Evolutionary conservation across 225 moss, liverwort and hornwort genomes (phyloP).

Genomic region (Sphagnum contortum): DNA sequence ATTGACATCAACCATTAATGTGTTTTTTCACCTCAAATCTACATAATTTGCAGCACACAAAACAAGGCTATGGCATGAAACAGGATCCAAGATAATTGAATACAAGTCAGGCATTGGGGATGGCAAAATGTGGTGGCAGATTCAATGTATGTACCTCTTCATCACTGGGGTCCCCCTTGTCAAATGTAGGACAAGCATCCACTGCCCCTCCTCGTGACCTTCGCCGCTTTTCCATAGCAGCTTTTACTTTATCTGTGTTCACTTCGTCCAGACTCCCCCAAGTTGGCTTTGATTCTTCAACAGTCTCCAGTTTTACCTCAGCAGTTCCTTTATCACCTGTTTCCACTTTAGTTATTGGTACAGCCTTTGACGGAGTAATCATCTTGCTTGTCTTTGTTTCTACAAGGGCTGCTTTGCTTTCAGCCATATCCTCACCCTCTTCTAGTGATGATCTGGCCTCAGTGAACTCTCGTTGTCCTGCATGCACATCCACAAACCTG

Average conservation of each 20-base stretch:
- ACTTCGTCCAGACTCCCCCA: constrained; percentile 31
- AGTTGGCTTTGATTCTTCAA: constrained; percentile 27
- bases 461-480: constrained; percentile 17
- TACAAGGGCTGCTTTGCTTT: constrained; percentile 8
- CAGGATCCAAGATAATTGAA: no score
- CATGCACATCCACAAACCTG: constrained; percentile 3
- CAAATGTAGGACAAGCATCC: constrained; percentile 14
- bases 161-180: constrained; percentile 29
- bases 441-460: constrained; percentile 15
- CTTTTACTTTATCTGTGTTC: constrained; percentile 27
- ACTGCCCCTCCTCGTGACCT: constrained; percentile 34
- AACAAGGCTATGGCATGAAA: no score
- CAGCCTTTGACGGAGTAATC: background rate
- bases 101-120: no score
- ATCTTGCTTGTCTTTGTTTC: background rate
- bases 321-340: background rate
- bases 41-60: no score
- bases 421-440: constrained; percentile 28
- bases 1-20: no score
- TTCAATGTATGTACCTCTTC: constrained; percentile 21
- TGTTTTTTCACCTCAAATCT: no score
- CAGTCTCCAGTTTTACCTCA: constrained; percentile 4
- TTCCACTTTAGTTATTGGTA: constrained; percentile 3
- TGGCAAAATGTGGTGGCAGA: no score
- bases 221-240: constrained; percentile 19